phyloP scores from a whole-genome alignment of 257 asterid species.

The Primulina huaijiensis region DNA sequence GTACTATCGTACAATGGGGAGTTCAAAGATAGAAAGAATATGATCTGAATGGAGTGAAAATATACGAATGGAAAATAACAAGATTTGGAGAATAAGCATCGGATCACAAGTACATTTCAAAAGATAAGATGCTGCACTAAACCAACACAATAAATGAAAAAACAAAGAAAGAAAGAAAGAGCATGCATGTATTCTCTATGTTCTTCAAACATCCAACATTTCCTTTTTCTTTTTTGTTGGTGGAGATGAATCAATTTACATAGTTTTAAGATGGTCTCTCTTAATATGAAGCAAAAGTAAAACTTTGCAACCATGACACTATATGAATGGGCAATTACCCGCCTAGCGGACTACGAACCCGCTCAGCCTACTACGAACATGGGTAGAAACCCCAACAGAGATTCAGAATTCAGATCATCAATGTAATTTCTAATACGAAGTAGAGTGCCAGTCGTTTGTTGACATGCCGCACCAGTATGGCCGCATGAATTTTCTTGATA shows the following conservation, averaged over 20 bases:
- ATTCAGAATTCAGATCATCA: neutral
- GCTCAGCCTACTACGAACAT: no score
- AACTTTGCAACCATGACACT: neutral
- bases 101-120: neutral
- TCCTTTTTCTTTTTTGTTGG: neutral
- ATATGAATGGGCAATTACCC: neutral
- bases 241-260: neutral
- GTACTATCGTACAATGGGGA: neutral
- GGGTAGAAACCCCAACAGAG: neutral
- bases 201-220: no score
- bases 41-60: neutral
- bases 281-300: neutral
- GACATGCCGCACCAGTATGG: neutral
- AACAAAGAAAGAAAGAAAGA: no score
- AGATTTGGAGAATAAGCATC: neutral
- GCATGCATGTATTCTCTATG: no score
- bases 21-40: neutral
- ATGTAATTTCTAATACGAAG: neutral
- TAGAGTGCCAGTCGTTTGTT: neutral
- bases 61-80: neutral
- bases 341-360: neutral
- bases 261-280: no score
- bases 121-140: no score
- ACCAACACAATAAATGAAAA: no score
- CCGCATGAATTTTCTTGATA: neutral